A percentile compares a stretch with the other conserved stretches of the same genome.
Evolutionary conservation across 2,329 filamentous ascomycete species (phyloP).

Genomic region (Penicillium sp.): DNA sequence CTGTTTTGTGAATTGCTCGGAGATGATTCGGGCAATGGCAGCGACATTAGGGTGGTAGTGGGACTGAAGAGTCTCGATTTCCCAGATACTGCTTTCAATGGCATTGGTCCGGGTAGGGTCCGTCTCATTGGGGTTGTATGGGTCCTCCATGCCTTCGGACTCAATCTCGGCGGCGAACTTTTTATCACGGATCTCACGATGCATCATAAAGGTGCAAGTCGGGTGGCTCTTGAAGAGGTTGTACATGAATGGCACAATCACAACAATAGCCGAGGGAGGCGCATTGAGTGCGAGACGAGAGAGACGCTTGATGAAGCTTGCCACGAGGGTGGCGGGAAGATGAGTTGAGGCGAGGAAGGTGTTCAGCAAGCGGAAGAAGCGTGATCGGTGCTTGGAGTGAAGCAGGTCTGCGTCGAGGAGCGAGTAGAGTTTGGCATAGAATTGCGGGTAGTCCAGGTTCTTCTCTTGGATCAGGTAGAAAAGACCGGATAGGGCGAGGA

Average conservation of each 20-base stretch:
- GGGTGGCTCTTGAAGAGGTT: conserved; percentile 92
- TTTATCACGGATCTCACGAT: conserved; percentile 70
- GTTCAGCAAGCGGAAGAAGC: conserved; percentile 90
- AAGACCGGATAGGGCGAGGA: conserved; percentile 87
- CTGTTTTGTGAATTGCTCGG: conserved; percentile 96
- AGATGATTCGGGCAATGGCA: conserved; percentile 89
- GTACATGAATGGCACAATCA: conserved; percentile 90
- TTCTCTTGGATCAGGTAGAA: conserved; percentile 93
- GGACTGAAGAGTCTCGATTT: conserved; percentile 84
- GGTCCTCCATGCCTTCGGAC: conserved; percentile 70
- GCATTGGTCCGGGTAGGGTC: conserved; percentile 87
- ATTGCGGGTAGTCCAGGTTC: conserved; percentile 94
- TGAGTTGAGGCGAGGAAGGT: conserved; percentile 91
- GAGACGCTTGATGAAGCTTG: conserved; percentile 95
- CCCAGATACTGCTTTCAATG: conserved; percentile 94
- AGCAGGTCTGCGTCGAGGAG: conserved; percentile 83
- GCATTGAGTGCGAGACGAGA: conserved; percentile 83
- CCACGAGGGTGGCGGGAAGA: conserved; percentile 86
- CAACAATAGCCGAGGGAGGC: conserved; percentile 86
- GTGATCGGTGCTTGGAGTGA: conserved; percentile 91
- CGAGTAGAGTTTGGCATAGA: conserved; percentile 93
- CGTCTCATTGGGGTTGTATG: conserved; percentile 74
- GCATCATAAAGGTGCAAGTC: conserved; percentile 93
- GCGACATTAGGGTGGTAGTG: conserved; percentile 98
- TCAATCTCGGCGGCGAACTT: conserved; percentile 66